Percentiles rank a stretch among this genome's conserved stretches.
phyloP scores from a whole-genome alignment of 2,329 filamentous ascomycete species.

The Ophiocordyceps sinensis region DNA sequence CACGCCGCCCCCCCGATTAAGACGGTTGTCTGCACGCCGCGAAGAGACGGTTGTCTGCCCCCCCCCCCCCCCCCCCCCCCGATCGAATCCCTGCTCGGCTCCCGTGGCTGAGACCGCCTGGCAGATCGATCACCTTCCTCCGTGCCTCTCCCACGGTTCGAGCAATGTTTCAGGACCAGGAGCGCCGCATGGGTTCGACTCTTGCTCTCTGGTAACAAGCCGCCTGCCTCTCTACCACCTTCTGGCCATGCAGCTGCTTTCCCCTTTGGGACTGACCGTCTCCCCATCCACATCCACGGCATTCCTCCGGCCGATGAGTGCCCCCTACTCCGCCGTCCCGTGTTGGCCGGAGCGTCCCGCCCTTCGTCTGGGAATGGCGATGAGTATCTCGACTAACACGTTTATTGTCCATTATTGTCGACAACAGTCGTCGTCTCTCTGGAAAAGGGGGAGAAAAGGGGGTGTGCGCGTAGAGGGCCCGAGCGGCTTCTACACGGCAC shows the following conservation, averaged over 20 bases:
- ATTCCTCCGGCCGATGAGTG: slow-evolving; percentile 3
- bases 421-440: background rate
- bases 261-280: slow-evolving; percentile 2
- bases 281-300: slow-evolving; percentile 1
- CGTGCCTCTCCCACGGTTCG: slow-evolving; percentile 2
- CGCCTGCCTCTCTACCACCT: background rate
- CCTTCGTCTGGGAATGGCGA: too few species aligned
- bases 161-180: slow-evolving; percentile 3
- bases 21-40: too few species aligned
- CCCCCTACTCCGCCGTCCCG: background rate
- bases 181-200: background rate
- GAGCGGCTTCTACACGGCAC: background rate
- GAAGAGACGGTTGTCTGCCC: too few species aligned
- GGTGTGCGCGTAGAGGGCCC: too few species aligned
- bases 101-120: background rate
- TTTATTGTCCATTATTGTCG: background rate
- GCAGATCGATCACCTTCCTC: background rate
- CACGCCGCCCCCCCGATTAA: too few species aligned
- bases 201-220: background rate
- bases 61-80: background rate
- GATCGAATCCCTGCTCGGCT: background rate
- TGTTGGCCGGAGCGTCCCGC: background rate
- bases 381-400: background rate
- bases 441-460: too few species aligned
- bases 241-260: slow-evolving; percentile 1